phyloP scores from a whole-genome alignment of 495 filamentous ascomycete genomes.

The Daldinia decipiens region DNA sequence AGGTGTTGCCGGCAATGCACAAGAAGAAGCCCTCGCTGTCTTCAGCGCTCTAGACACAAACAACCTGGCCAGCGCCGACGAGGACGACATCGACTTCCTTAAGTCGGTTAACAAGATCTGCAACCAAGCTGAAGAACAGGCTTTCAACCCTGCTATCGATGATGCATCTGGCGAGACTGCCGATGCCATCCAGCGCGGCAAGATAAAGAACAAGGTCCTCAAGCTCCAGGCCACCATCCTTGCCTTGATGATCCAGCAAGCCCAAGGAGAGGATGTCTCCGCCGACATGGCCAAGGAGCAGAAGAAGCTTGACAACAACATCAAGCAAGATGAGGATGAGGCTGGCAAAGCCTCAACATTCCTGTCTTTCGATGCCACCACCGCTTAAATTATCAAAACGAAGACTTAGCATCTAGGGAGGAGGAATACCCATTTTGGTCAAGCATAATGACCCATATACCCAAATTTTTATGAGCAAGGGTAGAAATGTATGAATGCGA shows the following conservation, averaged over 20 bases:
- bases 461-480: neutral
- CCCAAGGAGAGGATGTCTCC: slow-evolving; percentile 51
- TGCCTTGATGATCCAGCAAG: slow-evolving; percentile 49
- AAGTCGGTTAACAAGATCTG: slow-evolving; percentile 51
- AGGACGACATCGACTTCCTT: slow-evolving; percentile 55
- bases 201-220: slow-evolving; percentile 66
- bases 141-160: slow-evolving; percentile 55
- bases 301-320: slow-evolving; percentile 60
- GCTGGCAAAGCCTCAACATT: slow-evolving; percentile 48
- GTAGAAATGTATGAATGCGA: slow-evolving; percentile 15
- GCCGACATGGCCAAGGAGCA: slow-evolving; percentile 50
- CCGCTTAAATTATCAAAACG: slow-evolving; percentile 23
- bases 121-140: slow-evolving; percentile 54
- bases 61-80: slow-evolving; percentile 51
- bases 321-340: slow-evolving; percentile 53
- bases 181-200: slow-evolving; percentile 59
- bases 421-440: neutral
- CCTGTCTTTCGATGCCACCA: slow-evolving; percentile 45
- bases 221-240: slow-evolving; percentile 57
- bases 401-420: neutral
- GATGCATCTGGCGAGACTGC: slow-evolving; percentile 48
- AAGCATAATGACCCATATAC: neutral
- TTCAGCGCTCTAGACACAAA: slow-evolving; percentile 49
- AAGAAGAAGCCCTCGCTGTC: slow-evolving; percentile 52
- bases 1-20: slow-evolving; percentile 56